Evolutionary conservation across 345 rosid species (phyloP), one percentile per base, ranked within the genome.

Genomic region (Chamaenerion angustifolium): DNA sequence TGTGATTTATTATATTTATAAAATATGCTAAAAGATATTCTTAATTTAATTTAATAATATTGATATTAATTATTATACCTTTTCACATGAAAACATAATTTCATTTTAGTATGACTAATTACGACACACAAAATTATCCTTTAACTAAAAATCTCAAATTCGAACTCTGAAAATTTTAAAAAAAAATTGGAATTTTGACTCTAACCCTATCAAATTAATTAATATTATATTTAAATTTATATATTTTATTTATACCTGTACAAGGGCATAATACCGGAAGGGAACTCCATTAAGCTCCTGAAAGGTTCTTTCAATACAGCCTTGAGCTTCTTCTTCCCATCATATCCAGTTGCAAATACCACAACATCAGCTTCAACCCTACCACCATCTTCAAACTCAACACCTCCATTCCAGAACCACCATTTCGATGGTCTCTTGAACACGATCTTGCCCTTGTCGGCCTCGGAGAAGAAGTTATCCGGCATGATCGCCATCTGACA

Each of bases 401-500:
- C 51, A 1, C 85, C 85, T 2, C 56, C 56, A 7, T 23, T 60
- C 69, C 73, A 68, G 45, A 79, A 79, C 70, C 81, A 68, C 81
- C 81, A 75, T 50, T 69, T 76, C 3, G 77, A 41, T 1, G 79
- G 27, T 42, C 55, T 73, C 66, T 68, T 76, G 72, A 79, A 75
- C 57, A 23, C 16, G 23, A 79, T 76, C n/a, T 67, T 76, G 4
- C 85, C 85, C 40, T 76, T 68, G 60, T 79, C 77, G 0, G 81
- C 81, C 58, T 71, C 77, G 0, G 65, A 11, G 57, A 75, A 79
- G 74, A 79, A 79, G 21, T 63, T 66, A 12, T 76, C 80, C 0
- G 86, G 86, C 53, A 79, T 17, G 49, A 73, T 67, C 9, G 79
- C 79, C 79, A 76, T 76, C 43, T 76, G 86, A 61, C 86, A 79